These are phyloP conservation scores for Arachis stenosperma DNA, from an alignment of 306 rosid genomes.

Conservation along the genomic window DNA sequence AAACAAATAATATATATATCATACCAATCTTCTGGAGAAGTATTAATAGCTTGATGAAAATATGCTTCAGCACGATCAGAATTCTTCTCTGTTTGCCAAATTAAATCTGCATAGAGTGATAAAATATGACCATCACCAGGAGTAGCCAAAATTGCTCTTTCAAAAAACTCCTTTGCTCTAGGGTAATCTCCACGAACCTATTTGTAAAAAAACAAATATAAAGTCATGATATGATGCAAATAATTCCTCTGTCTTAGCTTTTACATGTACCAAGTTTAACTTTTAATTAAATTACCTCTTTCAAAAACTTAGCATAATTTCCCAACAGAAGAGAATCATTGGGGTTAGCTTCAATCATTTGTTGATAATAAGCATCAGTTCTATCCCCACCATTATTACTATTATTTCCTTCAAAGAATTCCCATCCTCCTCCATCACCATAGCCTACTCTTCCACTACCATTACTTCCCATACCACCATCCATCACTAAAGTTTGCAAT, in stretches of 20 bases:
- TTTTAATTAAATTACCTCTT: slow-evolving; percentile 55
- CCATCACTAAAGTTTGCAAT: slow-evolving; percentile 51
- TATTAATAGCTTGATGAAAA: slow-evolving; percentile 71
- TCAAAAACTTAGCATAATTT: slow-evolving; percentile 85
- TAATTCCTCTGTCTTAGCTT: not conserved
- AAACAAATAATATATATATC: not conserved
- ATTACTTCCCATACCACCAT: slow-evolving; percentile 52
- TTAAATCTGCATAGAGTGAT: slow-evolving; percentile 66
- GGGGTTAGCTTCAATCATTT: slow-evolving; percentile 80
- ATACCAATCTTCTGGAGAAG: slow-evolving; percentile 72
- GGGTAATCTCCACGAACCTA: slow-evolving; percentile 69
- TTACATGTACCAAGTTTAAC: not conserved
- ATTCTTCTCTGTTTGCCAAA: slow-evolving; percentile 70
- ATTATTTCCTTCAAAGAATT: slow-evolving; percentile 47
- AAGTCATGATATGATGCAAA: not conserved
- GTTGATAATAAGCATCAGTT: slow-evolving; percentile 64
- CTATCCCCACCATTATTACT: slow-evolving; percentile 53
- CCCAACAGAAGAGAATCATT: slow-evolving; percentile 71
- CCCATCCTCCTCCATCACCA: slow-evolving; percentile 47
- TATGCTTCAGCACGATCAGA: slow-evolving; percentile 67
- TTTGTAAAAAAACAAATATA: not conserved
- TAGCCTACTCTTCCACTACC: slow-evolving; percentile 47
- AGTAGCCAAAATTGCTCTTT: slow-evolving; percentile 70
- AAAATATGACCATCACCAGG: slow-evolving; percentile 63
- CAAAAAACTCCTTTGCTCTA: slow-evolving; percentile 73